Conservation (phyloP, 306 rosid species). For the Vicia villosa region DNA sequence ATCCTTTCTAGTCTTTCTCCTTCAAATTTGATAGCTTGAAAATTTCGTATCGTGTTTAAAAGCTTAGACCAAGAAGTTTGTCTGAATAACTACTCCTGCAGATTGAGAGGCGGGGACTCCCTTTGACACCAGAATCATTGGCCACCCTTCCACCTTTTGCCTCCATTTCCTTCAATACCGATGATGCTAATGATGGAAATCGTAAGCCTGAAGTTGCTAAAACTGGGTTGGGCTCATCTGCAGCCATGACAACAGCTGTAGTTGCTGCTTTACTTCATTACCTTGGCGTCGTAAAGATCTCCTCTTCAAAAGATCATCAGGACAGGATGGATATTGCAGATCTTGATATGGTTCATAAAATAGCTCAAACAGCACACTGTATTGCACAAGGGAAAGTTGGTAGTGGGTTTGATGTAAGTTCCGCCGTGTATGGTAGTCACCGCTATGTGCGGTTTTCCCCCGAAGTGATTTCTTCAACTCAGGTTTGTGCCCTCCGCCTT, state of each 20-base stretch:
- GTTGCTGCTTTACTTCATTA: constrained; percentile 95
- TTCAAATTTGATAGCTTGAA: neutral
- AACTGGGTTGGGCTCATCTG: constrained; percentile 98
- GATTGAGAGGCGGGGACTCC: constrained; percentile 87
- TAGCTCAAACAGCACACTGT: constrained; percentile 97
- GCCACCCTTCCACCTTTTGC: constrained; percentile 84
- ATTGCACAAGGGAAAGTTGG: constrained; percentile 98
- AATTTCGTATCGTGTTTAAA: neutral
- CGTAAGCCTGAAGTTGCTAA: constrained; percentile 96
- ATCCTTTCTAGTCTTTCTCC: neutral
- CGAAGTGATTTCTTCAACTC: constrained; percentile 81
- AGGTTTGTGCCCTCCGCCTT: constrained; percentile 51
- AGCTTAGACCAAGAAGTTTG: constrained; percentile 20
- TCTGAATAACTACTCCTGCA: constrained; percentile 39
- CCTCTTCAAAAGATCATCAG: constrained; percentile 45
- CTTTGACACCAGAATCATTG: constrained; percentile 81
- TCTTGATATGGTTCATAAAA: constrained; percentile 80
- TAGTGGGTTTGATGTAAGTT: constrained; percentile 97
- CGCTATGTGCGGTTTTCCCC: constrained; percentile 98
- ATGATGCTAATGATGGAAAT: constrained; percentile 58
- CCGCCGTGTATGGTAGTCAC: constrained; percentile 99
- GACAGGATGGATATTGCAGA: constrained; percentile 52
- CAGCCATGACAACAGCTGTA: constrained; percentile 98
- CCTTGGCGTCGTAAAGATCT: constrained; percentile 72
- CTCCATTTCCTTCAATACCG: constrained; percentile 77